phyloP scores from a whole-genome alignment of 345 rosid species.

The Jatropha curcas region DNA sequence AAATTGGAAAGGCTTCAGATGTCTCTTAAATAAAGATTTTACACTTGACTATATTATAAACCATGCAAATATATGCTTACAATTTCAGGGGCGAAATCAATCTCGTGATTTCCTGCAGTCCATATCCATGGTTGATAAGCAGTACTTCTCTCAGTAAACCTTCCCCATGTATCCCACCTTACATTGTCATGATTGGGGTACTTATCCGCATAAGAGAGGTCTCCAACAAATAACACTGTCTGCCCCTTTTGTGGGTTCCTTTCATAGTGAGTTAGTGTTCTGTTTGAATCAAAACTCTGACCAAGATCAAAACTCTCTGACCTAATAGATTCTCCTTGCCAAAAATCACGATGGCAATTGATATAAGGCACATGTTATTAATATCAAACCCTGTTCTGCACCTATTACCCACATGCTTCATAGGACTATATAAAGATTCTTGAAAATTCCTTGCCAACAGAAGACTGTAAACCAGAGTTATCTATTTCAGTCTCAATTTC shows the following conservation, averaged over 20 bases:
- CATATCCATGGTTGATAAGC: constrained; percentile 99
- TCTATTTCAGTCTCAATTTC: too few relatives aligned
- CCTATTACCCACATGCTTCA: too few relatives aligned
- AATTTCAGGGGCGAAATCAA: constrained; percentile 71
- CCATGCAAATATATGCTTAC: constrained; percentile 32
- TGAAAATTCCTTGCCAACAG: too few relatives aligned
- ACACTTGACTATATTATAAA: not conserved
- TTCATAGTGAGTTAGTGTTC: constrained; percentile 77
- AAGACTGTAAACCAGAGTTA: too few relatives aligned
- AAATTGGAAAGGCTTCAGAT: not conserved
- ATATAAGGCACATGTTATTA: constrained; percentile 1
- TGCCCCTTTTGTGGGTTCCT: constrained; percentile 63
- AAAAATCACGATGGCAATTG: not conserved
- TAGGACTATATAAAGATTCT: too few relatives aligned
- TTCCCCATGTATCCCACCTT: constrained; percentile 94
- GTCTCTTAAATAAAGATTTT: not conserved
- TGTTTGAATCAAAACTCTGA: constrained; percentile 83
- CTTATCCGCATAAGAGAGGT: constrained; percentile 82
- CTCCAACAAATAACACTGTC: constrained; percentile 72
- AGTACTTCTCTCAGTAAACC: constrained; percentile 76
- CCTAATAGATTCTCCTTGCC: too few relatives aligned
- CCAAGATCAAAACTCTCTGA: too few relatives aligned
- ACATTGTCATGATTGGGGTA: constrained; percentile 66
- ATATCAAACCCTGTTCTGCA: not conserved
- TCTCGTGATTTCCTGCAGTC: constrained; percentile 87